Base-by-base conservation (phyloP, 805 yeast species). In the Wickerhamiella sorbophila region DNA sequence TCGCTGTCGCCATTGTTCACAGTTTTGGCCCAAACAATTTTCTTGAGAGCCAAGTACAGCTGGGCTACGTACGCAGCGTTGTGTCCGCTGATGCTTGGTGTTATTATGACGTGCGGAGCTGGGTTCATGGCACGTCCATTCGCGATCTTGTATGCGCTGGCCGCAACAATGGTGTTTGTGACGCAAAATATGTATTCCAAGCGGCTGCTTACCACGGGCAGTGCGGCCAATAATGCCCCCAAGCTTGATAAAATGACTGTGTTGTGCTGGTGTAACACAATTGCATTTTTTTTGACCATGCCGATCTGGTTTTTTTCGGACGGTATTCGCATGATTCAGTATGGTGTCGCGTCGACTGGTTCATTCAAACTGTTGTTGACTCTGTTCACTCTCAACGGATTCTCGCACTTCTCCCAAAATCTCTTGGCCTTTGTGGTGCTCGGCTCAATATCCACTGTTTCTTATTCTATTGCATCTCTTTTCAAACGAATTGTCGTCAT, bases 1-100 rank as follows among this genome's bases (percentile, higher is more conserved):
- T 91, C 95, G 1, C 65, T 88, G 31, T 79, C 94, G 26, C 98
- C 98, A 2, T 66, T 88, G 20, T 73, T 84, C 38, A 88, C 97
- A 0, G 96, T 91, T 10, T 59, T 75, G 24, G 82, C 83, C 34
- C 86, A 86, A 62, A 68, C 81, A 49, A 46, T 77, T 10, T 42
- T 79, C 31, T 80, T 79, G 55, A 65, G 70, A 24, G 71, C 66
- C 38, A 61, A 64, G 36, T 88, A 82, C 66, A 68, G 69, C 41
- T 39, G 53, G 8, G 67, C 72, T 52, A 86, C 96, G 2, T 88
- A 88, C 55, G 48, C 78, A 40, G 81, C 97, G 1, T 65, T 88
- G 54, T 52, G 79, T 0, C 94, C 97, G 0, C 66, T 88, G 46
- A 73, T 87, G 33, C 41, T 70, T 22, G 98, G 98, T 15, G 94